Percentiles rank a stretch among this genome's conserved stretches.
Conservation (phyloP, 345 rosid genomes). For the Pistacia atlantica region DNA sequence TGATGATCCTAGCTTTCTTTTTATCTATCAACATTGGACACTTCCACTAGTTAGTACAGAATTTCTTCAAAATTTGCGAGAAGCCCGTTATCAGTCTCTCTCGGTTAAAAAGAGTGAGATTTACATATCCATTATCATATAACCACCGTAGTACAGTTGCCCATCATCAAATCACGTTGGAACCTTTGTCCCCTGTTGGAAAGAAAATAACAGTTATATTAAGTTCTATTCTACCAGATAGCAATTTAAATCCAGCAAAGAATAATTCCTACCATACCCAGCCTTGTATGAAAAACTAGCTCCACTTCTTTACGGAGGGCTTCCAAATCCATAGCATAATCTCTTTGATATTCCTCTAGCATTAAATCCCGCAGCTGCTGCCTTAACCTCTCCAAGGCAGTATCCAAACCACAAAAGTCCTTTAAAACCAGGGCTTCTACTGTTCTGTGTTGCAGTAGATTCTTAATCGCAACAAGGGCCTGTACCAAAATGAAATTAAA, state of each 20-base stretch:
- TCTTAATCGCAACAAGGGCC: conserved; percentile 81
- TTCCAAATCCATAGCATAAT: conserved; percentile 69
- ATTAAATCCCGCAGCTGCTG: conserved; percentile 57
- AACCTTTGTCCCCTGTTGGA: conserved; percentile 19
- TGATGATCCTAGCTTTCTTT: too few relatives aligned
- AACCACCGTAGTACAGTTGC: background rate
- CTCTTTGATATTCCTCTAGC: conserved; percentile 62
- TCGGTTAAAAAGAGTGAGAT: background rate
- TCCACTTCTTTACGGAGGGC: conserved; percentile 74
- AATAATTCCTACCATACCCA: conserved; percentile 44
- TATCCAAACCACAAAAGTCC: conserved; percentile 75
- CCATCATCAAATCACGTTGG: conserved; percentile 19
- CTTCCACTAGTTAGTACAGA: background rate
- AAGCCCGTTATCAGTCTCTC: background rate
- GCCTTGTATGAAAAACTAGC: conserved; percentile 52
- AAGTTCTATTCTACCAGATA: conserved; percentile 21
- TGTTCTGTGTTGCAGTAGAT: conserved; percentile 65
- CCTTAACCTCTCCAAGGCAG: conserved; percentile 68
- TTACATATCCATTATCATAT: background rate
- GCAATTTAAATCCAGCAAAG: conserved; percentile 20
- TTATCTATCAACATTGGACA: background rate
- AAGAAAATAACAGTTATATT: background rate
- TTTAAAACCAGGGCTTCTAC: conserved; percentile 56
- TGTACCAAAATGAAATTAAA: conserved; percentile 29
- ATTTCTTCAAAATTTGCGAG: background rate